Conservation (phyloP, 2,329 filamentous ascomycete genomes). For the Arthrinium puccinioides region DNA sequence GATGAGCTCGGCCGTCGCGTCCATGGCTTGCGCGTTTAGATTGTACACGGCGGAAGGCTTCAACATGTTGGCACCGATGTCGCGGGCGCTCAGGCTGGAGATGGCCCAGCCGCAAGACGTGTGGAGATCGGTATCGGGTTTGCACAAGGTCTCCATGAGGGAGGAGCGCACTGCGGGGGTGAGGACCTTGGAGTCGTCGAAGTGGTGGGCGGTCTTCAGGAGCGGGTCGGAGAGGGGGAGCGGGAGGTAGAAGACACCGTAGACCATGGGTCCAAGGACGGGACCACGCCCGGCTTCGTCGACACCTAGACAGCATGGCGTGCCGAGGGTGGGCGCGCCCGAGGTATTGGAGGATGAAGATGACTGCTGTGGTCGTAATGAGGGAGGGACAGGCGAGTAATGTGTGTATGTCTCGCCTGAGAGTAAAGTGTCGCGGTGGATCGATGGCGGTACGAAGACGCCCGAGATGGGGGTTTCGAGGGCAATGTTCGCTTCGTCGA, state of each 20-base stretch:
- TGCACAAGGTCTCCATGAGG: slow-evolving; percentile 66
- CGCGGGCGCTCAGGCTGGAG: slow-evolving; percentile 70
- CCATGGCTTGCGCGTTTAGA: slow-evolving; percentile 91
- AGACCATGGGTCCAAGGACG: slow-evolving; percentile 78
- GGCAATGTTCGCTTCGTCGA: slow-evolving; percentile 22
- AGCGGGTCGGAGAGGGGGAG: slow-evolving; percentile 62
- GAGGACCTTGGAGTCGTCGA: slow-evolving; percentile 92
- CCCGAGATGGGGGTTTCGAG: slow-evolving; percentile 24
- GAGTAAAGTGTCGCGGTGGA: slow-evolving; percentile 50
- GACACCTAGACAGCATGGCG: slow-evolving; percentile 73
- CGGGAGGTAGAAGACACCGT: slow-evolving; percentile 69
- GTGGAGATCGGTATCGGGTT: slow-evolving; percentile 41
- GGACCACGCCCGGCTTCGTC: slow-evolving; percentile 93
- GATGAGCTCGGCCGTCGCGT: slow-evolving; percentile 81
- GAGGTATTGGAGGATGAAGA: too few species aligned
- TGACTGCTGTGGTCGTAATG: slow-evolving; percentile 38
- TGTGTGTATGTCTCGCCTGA: slow-evolving; percentile 63
- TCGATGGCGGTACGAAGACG: slow-evolving; percentile 62
- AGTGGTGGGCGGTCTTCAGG: slow-evolving; percentile 72
- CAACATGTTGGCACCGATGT: slow-evolving; percentile 76
- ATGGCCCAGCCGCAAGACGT: slow-evolving; percentile 70
- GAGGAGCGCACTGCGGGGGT: slow-evolving; percentile 69
- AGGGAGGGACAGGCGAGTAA: slow-evolving; percentile 60
- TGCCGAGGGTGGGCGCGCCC: slow-evolving; percentile 14
- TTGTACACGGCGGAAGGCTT: slow-evolving; percentile 65